Evolutionary conservation across 2,329 filamentous ascomycete genomes (phyloP).

Genomic region (Diaporthe vexans): DNA sequence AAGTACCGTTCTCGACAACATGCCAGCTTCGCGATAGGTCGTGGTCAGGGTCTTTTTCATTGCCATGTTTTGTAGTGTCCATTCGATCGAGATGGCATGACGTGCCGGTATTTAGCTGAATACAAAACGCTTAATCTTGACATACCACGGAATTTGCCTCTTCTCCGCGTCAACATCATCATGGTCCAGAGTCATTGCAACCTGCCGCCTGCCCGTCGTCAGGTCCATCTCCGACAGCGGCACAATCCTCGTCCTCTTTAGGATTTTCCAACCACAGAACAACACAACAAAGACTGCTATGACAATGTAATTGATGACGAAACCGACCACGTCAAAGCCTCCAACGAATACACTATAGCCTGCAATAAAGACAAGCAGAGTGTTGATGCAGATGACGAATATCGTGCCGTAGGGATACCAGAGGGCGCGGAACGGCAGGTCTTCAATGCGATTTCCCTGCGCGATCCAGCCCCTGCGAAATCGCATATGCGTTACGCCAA

Average conservation of each 20-base stretch:
- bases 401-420: constrained; percentile 67
- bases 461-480: constrained; percentile 54
- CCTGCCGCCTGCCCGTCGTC: constrained; percentile 28
- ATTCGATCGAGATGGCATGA: background rate
- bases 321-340: constrained; percentile 63
- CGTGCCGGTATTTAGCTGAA: background rate
- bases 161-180: constrained; percentile 3
- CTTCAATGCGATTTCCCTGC: constrained; percentile 53
- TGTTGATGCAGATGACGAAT: constrained; percentile 60
- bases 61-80: background rate
- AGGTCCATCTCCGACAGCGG: constrained; percentile 30
- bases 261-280: constrained; percentile 61
- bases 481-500: constrained; percentile 57
- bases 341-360: constrained; percentile 66
- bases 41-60: background rate
- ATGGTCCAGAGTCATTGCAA: background rate
- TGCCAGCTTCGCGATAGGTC: background rate
- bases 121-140: constrained; percentile 25
- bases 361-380: constrained; percentile 65
- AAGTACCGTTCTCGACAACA: background rate
- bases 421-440: constrained; percentile 62
- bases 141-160: constrained; percentile 24
- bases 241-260: constrained; percentile 43
- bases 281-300: constrained; percentile 63
- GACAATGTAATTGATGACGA: constrained; percentile 69